Evolutionary conservation across 108 stramenopile species (phyloP), one percentile per base, ranked within the genome.

Genomic region (Discostella stelligeroides): DNA sequence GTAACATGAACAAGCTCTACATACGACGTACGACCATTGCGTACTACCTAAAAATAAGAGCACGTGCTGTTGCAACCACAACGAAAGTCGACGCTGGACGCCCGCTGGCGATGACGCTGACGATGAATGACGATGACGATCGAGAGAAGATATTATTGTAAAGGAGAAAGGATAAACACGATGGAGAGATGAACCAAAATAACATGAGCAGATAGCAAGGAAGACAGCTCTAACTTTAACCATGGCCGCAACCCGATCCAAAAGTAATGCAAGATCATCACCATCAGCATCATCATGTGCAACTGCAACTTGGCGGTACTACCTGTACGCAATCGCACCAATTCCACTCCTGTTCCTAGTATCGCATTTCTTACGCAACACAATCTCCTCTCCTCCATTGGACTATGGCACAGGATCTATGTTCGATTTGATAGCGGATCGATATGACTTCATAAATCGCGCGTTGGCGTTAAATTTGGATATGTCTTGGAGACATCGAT

Each of bases 341-440:
- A 7, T 76, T 14, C 53, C 56, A 10, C 12, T 76, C 55, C 25
- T 76, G 7, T 45, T 76, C 62, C 37, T 64, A 30, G 55, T 63
- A 25, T 72, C 72, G 17, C 67, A 69, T 60, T 40, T 76, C 17
- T 73, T 75, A 23, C 54, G 65, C 39, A 53, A 67, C 15, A 68
- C 63, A 34, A 67, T 76, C 37, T 45, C 76, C 13, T 48, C 79
- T 34, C 87, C 87, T 11, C 73, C 83, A 21, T 37, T 75, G 12
- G 83, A 84, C 62, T 75, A 82, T 51, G 92, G 92, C 23, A 79
- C 82, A 5, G 92, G 92, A 13, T 66, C 66, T 23, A 97, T 97
- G 96, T 97, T 97, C 70, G 95, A 97, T 81, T 27, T 63, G 21
- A 95, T 97, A 60, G 96, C 96, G 17, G 60, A 56, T 9, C 83